These are phyloP conservation scores for Alternaria longipes DNA, from an alignment of 2,329 filamentous ascomycete species.

Conservation along the genomic window DNA sequence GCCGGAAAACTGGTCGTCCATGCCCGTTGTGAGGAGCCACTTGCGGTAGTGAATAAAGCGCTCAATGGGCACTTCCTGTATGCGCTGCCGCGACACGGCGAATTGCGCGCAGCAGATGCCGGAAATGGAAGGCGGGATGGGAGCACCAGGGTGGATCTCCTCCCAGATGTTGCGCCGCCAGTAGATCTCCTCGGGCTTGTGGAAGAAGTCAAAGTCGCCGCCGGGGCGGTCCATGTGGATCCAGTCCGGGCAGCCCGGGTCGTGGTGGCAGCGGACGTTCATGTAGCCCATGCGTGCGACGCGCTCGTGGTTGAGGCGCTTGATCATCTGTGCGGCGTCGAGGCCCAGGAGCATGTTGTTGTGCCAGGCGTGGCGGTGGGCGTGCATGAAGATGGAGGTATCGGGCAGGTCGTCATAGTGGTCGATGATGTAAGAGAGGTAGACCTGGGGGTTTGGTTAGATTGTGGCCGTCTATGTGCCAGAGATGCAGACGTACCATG, in stretches of 20 bases:
- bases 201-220: constrained; percentile 51
- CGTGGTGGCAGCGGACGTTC: constrained; percentile 67
- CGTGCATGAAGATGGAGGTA: constrained; percentile 68
- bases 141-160: constrained; percentile 54
- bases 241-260: constrained; percentile 67
- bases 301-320: constrained; percentile 61
- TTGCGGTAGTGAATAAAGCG: constrained; percentile 64
- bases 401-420: constrained; percentile 68
- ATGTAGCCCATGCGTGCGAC: constrained; percentile 65
- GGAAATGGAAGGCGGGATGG: constrained; percentile 47
- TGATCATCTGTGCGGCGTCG: constrained; percentile 61
- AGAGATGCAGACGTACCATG: constrained; percentile 52
- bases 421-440: constrained; percentile 70
- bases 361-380: constrained; percentile 65
- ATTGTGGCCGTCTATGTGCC: not conserved
- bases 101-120: constrained; percentile 67
- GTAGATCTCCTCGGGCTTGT: constrained; percentile 53
- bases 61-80: constrained; percentile 59
- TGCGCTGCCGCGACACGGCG: constrained; percentile 59
- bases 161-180: constrained; percentile 49
- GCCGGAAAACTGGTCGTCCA: constrained; percentile 51
- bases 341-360: constrained; percentile 64
- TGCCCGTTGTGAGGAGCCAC: constrained; percentile 57
- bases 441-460: constrained; percentile 47
- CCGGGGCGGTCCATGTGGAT: constrained; percentile 58